These are phyloP conservation scores for Dysphania ambrosioides DNA, from an alignment of 148 eudicot species.

Conservation along the genomic window DNA sequence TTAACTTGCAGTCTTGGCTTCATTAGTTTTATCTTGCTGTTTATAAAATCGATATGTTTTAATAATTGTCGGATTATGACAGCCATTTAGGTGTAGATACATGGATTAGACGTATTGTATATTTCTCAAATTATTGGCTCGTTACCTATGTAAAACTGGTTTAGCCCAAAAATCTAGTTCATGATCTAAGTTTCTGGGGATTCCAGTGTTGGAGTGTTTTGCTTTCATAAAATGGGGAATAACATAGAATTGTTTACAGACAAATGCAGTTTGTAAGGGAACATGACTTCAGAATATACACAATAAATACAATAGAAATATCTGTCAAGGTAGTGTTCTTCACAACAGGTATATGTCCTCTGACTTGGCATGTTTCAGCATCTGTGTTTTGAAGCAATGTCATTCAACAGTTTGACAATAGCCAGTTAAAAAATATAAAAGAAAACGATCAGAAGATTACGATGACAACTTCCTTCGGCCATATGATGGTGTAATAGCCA, in stretches of 20 bases:
- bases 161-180: no score
- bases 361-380: not conserved
- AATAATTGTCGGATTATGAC: not conserved
- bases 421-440: not conserved
- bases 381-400: not conserved
- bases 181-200: not conserved
- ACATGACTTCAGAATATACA: not conserved
- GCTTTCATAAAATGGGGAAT: not conserved
- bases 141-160: no score
- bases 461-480: not conserved
- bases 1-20: not conserved
- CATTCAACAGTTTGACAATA: not conserved
- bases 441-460: not conserved
- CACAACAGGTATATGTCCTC: not conserved
- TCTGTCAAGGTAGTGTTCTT: constrained; percentile 1
- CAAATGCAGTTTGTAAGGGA: constrained; percentile 11
- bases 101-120: no score
- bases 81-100: not conserved
- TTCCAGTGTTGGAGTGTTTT: not conserved
- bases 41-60: no score
- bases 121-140: no score
- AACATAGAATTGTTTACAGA: not conserved
- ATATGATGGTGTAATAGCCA: not conserved
- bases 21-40: not conserved
- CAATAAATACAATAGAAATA: not conserved